These are phyloP conservation scores for Pogostemon cablin DNA, from an alignment of 257 asterid species.

Conservation along the genomic window DNA sequence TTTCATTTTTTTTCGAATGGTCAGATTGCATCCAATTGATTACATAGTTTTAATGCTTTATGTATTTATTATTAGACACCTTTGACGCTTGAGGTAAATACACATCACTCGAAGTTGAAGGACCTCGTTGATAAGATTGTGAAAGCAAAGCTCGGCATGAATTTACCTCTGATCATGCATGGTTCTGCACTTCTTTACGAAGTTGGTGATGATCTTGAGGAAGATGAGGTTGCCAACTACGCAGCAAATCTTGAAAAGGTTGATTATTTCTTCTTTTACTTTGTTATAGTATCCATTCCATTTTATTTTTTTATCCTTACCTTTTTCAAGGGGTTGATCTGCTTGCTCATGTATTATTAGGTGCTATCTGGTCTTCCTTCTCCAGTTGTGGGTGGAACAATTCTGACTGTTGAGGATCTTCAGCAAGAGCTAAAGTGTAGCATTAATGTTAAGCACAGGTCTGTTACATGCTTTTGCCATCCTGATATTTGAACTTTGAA, in stretches of 20 bases:
- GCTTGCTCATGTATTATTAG: conserved; percentile 44
- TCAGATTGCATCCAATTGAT: neutral
- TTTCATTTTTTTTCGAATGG: conserved; percentile 18
- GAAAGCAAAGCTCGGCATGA: conserved; percentile 91
- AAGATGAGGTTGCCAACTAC: conserved; percentile 82
- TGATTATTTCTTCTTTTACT: conserved; percentile 17
- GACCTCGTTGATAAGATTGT: conserved; percentile 91
- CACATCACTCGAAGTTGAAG: conserved; percentile 76
- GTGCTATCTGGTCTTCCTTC: conserved; percentile 84
- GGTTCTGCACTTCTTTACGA: conserved; percentile 88
- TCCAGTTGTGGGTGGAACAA: conserved; percentile 82
- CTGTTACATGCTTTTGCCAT: conserved; percentile 25
- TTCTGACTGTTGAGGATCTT: conserved; percentile 91
- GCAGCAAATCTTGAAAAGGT: conserved; percentile 96
- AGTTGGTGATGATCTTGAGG: conserved; percentile 96
- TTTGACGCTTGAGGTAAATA: conserved; percentile 84
- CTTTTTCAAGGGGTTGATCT: conserved; percentile 23
- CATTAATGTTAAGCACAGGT: conserved; percentile 89
- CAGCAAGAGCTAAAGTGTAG: conserved; percentile 90
- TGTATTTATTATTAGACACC: conserved; percentile 68
- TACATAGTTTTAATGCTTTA: conserved; percentile 25
- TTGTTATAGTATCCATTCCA: neutral
- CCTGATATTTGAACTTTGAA: conserved; percentile 11
- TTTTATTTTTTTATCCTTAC: neutral
- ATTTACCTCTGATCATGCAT: conserved; percentile 83